A percentile compares a stretch with the other conserved stretches of the same genome.
Evolutionary conservation across 106 monocot species (phyloP).

Genomic region (Acorus gramineus): DNA sequence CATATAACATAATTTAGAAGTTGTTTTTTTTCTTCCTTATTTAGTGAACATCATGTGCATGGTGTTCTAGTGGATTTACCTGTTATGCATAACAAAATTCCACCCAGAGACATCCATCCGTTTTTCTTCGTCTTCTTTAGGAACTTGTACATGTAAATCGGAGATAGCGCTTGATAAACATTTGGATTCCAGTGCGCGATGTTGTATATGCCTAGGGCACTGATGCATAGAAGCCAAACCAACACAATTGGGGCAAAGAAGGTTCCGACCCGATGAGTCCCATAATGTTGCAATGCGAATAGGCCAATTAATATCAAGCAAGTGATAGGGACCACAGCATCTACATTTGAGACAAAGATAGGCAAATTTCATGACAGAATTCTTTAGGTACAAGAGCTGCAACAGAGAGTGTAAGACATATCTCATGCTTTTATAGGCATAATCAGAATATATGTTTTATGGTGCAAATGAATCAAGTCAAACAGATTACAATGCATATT

Average conservation of each 20-base stretch:
- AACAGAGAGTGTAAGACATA: too few species aligned
- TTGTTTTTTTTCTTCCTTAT: not conserved
- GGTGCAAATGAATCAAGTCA: too few species aligned
- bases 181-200: conserved; percentile 51
- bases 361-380: not conserved
- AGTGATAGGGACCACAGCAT: conserved; percentile 68
- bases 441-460: too few species aligned
- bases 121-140: conserved; percentile 54
- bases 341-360: conserved; percentile 15
- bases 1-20: not conserved
- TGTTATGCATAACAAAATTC: conserved; percentile 71
- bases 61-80: conserved; percentile 10
- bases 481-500: too few species aligned
- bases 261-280: conserved; percentile 59
- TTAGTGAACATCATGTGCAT: too few species aligned
- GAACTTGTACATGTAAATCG: conserved; percentile 71
- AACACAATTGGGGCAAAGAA: conserved; percentile 63
- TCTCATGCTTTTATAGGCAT: too few species aligned
- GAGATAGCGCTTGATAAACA: conserved; percentile 61
- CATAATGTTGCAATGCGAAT: conserved; percentile 72
- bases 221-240: conserved; percentile 56
- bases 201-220: conserved; percentile 67
- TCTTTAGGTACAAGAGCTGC: conserved; percentile 3
- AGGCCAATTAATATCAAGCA: conserved; percentile 57
- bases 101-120: conserved; percentile 83